Percentiles rank a stretch among this genome's conserved stretches.
phyloP scores from a whole-genome alignment of 2,329 filamentous ascomycete species.

The Sporothrix pseudoabietina region DNA sequence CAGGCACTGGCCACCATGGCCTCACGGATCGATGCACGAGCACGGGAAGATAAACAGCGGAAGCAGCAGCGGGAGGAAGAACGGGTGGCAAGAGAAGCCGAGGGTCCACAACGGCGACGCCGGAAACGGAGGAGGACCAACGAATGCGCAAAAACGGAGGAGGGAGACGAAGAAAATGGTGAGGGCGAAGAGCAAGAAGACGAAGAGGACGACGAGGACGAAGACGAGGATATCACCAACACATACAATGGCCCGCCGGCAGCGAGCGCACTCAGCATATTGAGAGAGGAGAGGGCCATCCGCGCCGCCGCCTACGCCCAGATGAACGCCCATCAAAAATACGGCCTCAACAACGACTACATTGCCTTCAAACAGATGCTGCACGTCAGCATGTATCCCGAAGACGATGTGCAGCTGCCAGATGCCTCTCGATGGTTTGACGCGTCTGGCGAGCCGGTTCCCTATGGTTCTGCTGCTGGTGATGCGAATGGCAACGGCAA shows the following conservation, averaged over 20 bases:
- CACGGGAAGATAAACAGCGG: constrained; percentile 33
- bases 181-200: constrained; percentile 38
- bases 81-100: constrained; percentile 28
- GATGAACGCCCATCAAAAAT: constrained; percentile 51
- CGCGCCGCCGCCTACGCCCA: constrained; percentile 49
- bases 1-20: constrained; percentile 43
- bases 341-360: constrained; percentile 61
- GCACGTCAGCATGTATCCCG: constrained; percentile 56
- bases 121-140: constrained; percentile 30
- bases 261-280: constrained; percentile 41
- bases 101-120: constrained; percentile 31
- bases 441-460: constrained; percentile 46
- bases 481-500: constrained; percentile 36
- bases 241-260: constrained; percentile 31
- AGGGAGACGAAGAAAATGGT: constrained; percentile 33
- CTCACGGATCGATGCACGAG: constrained; percentile 40
- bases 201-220: constrained; percentile 36
- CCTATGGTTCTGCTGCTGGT: constrained; percentile 36
- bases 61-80: constrained; percentile 2
- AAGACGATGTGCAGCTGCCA: constrained; percentile 54
- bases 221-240: constrained; percentile 35
- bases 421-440: constrained; percentile 59
- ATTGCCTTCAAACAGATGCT: constrained; percentile 60
- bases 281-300: constrained; percentile 43
- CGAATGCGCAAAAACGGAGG: constrained; percentile 21